phyloP scores from a whole-genome alignment of 345 rosid genomes.

The Citrus medica region DNA sequence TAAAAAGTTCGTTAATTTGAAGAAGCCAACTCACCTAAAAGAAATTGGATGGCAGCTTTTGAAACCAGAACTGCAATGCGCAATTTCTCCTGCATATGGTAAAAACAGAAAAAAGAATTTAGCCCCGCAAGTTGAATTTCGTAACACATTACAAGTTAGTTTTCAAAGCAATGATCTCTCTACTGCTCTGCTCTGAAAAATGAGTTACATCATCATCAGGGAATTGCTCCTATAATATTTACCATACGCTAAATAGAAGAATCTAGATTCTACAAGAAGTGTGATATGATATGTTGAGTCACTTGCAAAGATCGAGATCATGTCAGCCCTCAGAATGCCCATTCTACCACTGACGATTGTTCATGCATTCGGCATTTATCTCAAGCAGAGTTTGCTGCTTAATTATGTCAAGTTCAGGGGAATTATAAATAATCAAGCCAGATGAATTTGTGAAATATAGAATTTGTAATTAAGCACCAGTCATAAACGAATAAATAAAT shows the following conservation, averaged over 20 bases:
- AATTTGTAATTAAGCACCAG: background rate
- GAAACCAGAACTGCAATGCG: conserved; percentile 90
- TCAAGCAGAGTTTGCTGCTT: background rate
- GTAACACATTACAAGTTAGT: background rate
- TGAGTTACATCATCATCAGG: background rate
- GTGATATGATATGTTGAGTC: too few relatives aligned
- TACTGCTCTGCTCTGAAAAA: background rate
- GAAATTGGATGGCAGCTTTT: conserved; percentile 85
- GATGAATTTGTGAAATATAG: background rate
- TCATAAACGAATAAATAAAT: background rate
- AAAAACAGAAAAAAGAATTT: background rate
- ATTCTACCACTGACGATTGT: background rate
- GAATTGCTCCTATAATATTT: background rate
- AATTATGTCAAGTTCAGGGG: background rate
- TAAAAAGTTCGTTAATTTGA: background rate
- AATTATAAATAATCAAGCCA: background rate
- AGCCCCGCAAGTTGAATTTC: background rate
- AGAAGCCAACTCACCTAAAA: conserved; percentile 50
- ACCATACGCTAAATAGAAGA: background rate
- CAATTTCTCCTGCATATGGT: conserved; percentile 62
- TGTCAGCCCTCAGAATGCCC: background rate
- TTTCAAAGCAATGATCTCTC: background rate
- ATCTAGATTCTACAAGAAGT: background rate
- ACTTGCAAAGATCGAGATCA: background rate
- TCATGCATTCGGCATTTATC: too few relatives aligned